Base-by-base conservation (phyloP, 805 yeast genomes). In the Teunomyces barrocoloradensis region DNA sequence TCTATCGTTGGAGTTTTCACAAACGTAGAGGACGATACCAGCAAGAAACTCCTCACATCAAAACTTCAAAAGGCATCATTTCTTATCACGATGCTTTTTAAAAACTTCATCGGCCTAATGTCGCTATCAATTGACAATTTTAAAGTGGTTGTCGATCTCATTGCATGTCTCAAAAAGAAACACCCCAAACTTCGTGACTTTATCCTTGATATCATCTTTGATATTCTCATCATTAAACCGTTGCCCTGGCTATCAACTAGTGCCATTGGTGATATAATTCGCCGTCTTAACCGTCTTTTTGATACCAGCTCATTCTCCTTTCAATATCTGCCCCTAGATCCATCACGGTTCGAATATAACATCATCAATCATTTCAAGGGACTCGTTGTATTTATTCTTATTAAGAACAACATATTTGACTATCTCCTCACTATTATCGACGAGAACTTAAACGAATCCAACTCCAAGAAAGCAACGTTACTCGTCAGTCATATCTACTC, bases 101-200 rank as follows among this genome's bases (percentile, higher is more conserved):
- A 88, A 51, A 75, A 82, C 29, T 85, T 92, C 81, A 74, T 86
- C 10, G 99, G 99, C 0, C 58, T 90, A 9, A 75, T 84, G 50
- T 79, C 85, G 12, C 79, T 84, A 55, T 76, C 86, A 0, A 73
- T 78, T 47, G 71, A 83, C 53, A 67, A 81, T 49, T 84, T 80
- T 51, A 68, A 70, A 46, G 76, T 84, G 7, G 59, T 91, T 18
- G 70, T 68, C 36, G 80, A 81, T 45, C 66, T 91, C 25, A 66
- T 91, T 2, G 65, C 74, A 37, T 84, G 90, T 60, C 68, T 94
- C 37, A 65, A 71, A n/a, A 74, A 77, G 44, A 82, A 81, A n/a
- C 77, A 81, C 9, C 72, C 80, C 1, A 62, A 73, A 33, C 65
- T 84, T 3, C 78, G 88, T 35, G 83, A 80, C 30, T 78, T 82